Evolutionary conservation across 495 filamentous ascomycete species (phyloP), one percentile per base, ranked within the genome.

Genomic region (Neurospora sp.): DNA sequence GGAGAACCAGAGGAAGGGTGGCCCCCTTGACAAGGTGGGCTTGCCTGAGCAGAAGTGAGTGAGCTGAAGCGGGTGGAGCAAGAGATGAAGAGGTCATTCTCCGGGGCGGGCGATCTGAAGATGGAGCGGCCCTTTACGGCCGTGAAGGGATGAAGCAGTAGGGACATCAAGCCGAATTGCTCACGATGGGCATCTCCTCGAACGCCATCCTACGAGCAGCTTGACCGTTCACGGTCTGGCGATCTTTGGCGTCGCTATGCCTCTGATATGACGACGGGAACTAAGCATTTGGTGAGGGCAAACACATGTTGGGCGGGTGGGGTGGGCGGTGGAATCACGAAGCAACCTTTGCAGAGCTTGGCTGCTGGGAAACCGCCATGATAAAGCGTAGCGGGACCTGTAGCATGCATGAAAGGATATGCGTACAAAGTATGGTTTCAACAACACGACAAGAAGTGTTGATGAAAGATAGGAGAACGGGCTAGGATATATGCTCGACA

Each of bases 1-100:
- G 74, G 83, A 84, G 72, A 86, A 83, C 69, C 83, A 88, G 78
- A 78, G 79, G 72, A 75, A 75, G n/a, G 86, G 86, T 18, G 87
- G 86, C 8, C 80, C 83, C 35, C 74, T 88, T 42, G 86, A 88
- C 72, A 81, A 81, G 75, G 70, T 87, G 54, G 86, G 83, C 5
- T 71, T 81, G 20, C 75, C 77, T 37, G 72, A 37, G 31, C 66
- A 54, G 70, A 77, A 66, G 62, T 39, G 23, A 38, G 73, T 11
- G 71, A 46, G 31, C 74, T 70, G 69, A 71, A 40, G 44, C 42
- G 8, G 7, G 76, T 75, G 72, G 81, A 78, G 72, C 16, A 8
- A 31, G 27, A 16, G 23, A 31, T 16, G 5, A 62, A 62, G 54
- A 46, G 20, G 23, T 14, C 11, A 27, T 8, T 16, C 54, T 54